These are phyloP conservation scores for Citeromyces hawaiiensis DNA, from an alignment of 1,139 yeast genomes.

Conservation along the genomic window DNA sequence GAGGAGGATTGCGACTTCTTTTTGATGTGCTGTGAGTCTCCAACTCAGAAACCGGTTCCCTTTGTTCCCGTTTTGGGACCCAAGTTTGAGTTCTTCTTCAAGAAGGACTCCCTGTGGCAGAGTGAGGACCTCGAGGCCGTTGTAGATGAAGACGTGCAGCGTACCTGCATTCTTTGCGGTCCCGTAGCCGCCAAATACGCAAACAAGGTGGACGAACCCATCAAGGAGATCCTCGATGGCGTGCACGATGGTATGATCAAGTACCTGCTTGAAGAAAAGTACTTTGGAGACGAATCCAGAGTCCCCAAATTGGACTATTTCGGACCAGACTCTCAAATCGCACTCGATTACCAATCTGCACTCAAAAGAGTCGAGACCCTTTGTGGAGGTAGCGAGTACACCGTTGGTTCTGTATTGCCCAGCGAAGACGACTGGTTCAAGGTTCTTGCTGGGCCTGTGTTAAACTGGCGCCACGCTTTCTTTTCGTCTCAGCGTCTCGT, in stretches of 20 bases:
- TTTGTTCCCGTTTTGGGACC: slow-evolving; percentile 93
- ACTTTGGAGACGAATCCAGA: slow-evolving; percentile 51
- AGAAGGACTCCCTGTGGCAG: slow-evolving; percentile 98
- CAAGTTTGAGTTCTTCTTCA: slow-evolving; percentile 89
- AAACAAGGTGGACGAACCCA: slow-evolving; percentile 80
- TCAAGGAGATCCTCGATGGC: slow-evolving; percentile 75
- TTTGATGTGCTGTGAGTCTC: slow-evolving; percentile 71
- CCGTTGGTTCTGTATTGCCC: slow-evolving; percentile 37
- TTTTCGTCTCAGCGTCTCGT: slow-evolving; percentile 68
- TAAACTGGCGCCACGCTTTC: slow-evolving; percentile 89
- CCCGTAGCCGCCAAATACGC: slow-evolving; percentile 97
- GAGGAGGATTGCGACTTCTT: slow-evolving; percentile 95
- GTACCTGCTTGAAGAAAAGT: slow-evolving; percentile 53
- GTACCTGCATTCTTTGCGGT: slow-evolving; percentile 96
- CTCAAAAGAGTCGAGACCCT: slow-evolving; percentile 21
- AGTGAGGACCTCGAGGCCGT: slow-evolving; percentile 95
- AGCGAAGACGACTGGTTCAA: slow-evolving; percentile 57
- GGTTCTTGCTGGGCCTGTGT: slow-evolving; percentile 64
- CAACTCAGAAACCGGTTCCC: slow-evolving; percentile 93
- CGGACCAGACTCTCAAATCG: slow-evolving; percentile 26
- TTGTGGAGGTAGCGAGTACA: slow-evolving; percentile 20
- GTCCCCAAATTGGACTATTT: slow-evolving; percentile 88
- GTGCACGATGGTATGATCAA: slow-evolving; percentile 85
- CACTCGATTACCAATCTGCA: slow-evolving; percentile 26
- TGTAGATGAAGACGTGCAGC: slow-evolving; percentile 89